Conservation (phyloP, 495 filamentous ascomycete species). For the Hypoxylon rickii region DNA sequence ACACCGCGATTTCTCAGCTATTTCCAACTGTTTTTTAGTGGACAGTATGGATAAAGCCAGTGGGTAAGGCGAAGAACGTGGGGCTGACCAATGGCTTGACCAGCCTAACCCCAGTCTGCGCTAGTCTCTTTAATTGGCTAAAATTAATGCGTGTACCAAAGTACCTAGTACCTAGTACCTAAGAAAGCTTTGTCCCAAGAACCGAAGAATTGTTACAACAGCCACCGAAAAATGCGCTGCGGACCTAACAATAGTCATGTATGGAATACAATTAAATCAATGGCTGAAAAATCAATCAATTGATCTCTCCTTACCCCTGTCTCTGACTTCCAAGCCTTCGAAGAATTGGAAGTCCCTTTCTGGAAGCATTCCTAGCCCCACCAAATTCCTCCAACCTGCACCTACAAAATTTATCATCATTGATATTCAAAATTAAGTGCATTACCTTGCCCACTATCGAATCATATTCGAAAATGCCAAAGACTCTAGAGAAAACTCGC, state of each 20-base stretch:
- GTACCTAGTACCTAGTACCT: too few relatives aligned
- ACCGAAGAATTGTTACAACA: too few relatives aligned
- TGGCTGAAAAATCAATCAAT: neutral
- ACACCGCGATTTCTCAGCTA: constrained; percentile 31
- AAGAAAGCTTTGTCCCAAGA: too few relatives aligned
- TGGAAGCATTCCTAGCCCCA: constrained; percentile 33
- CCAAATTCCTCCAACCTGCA: constrained; percentile 22
- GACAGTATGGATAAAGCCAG: neutral
- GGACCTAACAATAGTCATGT: neutral
- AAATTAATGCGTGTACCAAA: too few relatives aligned
- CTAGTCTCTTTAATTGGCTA: neutral
- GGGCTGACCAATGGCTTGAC: constrained; percentile 12
- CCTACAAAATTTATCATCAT: constrained; percentile 1
- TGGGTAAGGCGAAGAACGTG: constrained; percentile 2
- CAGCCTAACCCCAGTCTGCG: neutral
- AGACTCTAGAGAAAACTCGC: constrained; percentile 73
- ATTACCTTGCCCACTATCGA: neutral
- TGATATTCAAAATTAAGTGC: neutral
- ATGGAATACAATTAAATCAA: neutral
- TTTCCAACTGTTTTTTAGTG: neutral
- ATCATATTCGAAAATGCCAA: constrained; percentile 65
- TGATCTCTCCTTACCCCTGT: too few relatives aligned
- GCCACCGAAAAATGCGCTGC: neutral
- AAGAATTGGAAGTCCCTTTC: constrained; percentile 4
- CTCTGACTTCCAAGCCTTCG: too few relatives aligned